Percentiles rank a stretch among this genome's conserved stretches.
These are phyloP conservation scores for Tylopilus subfusipes DNA, from an alignment of 768 basidiomycete species.

Conservation along the genomic window DNA sequence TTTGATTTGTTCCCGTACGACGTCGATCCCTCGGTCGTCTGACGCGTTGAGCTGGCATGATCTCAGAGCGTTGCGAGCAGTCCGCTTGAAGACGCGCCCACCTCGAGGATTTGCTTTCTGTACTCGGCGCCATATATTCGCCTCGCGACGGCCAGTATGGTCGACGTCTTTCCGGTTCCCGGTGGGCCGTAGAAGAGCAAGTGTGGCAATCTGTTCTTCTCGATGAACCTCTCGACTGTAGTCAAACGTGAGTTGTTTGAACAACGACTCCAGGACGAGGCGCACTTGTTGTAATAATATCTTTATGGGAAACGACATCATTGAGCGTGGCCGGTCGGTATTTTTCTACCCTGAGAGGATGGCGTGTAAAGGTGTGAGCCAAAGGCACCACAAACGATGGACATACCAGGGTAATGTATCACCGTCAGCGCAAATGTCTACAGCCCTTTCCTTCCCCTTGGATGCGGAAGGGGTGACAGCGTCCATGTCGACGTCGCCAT, in stretches of 20 bases:
- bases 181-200: slow-evolving; percentile 97
- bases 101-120: slow-evolving; percentile 92
- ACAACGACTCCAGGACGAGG: neutral
- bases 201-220: slow-evolving; percentile 91
- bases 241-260: slow-evolving; percentile 3
- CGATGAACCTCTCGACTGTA: slow-evolving; percentile 93
- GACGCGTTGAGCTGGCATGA: slow-evolving; percentile 83
- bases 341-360: slow-evolving; percentile 83
- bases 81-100: slow-evolving; percentile 29
- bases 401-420: slow-evolving; percentile 85
- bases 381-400: neutral
- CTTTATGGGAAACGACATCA: slow-evolving; percentile 95
- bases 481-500: slow-evolving; percentile 54
- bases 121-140: slow-evolving; percentile 88
- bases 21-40: slow-evolving; percentile 97
- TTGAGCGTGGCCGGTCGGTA: slow-evolving; percentile 88
- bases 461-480: slow-evolving; percentile 24
- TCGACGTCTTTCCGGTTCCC: slow-evolving; percentile 97
- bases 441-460: slow-evolving; percentile 73
- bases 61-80: neutral
- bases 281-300: slow-evolving; percentile 90
- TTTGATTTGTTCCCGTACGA: slow-evolving; percentile 98
- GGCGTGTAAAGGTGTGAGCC: neutral
- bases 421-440: slow-evolving; percentile 42
- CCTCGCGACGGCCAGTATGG: slow-evolving; percentile 92